Conservation (phyloP, 2,329 filamentous ascomycete genomes). For the Aspergillus luchuensis region DNA sequence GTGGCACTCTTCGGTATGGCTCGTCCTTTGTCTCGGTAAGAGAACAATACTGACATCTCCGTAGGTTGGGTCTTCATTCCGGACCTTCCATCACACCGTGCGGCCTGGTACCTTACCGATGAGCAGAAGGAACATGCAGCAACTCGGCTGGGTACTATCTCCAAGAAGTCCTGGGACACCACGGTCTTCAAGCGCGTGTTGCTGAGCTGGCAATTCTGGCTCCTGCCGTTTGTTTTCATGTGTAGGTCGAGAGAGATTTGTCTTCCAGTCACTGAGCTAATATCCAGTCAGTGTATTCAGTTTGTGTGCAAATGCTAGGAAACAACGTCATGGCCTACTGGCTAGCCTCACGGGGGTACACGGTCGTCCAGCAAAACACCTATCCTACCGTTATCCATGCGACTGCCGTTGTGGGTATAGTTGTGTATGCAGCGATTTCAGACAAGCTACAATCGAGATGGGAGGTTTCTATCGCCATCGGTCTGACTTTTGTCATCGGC, state of each 20-base stretch:
- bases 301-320: constrained; percentile 46
- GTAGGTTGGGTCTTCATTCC: constrained; percentile 50
- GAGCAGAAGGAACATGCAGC: constrained; percentile 41
- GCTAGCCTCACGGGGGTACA: constrained; percentile 50
- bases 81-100: constrained; percentile 45
- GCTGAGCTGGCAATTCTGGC: constrained; percentile 51
- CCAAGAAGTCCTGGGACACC: constrained; percentile 30
- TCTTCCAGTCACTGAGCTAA: neutral
- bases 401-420: constrained; percentile 46
- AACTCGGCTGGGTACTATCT: constrained; percentile 38
- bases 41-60: neutral
- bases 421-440: constrained; percentile 45
- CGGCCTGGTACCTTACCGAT: constrained; percentile 43
- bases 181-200: constrained; percentile 38
- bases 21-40: neutral
- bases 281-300: constrained; percentile 40
- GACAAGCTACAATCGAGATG: constrained; percentile 48
- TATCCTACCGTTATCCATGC: constrained; percentile 49
- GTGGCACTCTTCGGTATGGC: constrained; percentile 43
- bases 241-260: constrained; percentile 25
- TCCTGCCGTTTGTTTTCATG: constrained; percentile 51
- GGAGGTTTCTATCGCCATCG: constrained; percentile 48
- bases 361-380: constrained; percentile 48
- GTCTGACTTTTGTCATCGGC: constrained; percentile 47
- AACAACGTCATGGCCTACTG: constrained; percentile 52